phyloP scores from a whole-genome alignment of 2,329 filamentous ascomycete genomes.

The Diaporthe citri region DNA sequence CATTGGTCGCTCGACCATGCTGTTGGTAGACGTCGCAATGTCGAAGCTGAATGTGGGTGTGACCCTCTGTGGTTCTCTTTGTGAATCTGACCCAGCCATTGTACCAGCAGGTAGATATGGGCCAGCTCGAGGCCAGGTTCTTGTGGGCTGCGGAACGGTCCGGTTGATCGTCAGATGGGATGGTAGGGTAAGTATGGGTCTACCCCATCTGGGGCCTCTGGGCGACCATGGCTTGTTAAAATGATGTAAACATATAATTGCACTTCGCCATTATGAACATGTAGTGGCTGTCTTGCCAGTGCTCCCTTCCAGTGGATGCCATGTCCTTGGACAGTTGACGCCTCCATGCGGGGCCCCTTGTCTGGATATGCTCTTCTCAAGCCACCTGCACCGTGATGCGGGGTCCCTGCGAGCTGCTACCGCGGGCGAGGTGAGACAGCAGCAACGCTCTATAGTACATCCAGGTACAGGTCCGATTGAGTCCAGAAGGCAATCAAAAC shows the following conservation, averaged over 20 bases:
- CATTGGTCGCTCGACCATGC: not conserved
- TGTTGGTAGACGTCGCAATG: not conserved
- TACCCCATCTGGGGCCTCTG: not conserved
- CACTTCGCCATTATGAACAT: not conserved
- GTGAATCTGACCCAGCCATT: not conserved
- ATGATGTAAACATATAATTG: too few relatives aligned
- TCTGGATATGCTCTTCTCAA: not conserved
- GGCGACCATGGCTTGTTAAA: not conserved
- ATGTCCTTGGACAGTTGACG: too few relatives aligned
- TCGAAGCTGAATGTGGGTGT: not conserved
- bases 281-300: too few relatives aligned
- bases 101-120: not conserved
- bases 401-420: not conserved
- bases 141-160: conserved; percentile 24
- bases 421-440: not conserved
- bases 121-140: too few relatives aligned
- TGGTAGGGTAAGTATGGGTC: conserved; percentile 5
- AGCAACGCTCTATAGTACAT: not conserved
- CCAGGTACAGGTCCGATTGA: not conserved
- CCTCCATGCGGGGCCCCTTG: not conserved
- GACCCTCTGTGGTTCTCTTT: not conserved
- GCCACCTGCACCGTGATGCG: not conserved
- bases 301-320: too few relatives aligned
- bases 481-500: not conserved
- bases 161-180: conserved; percentile 11